These are phyloP conservation scores for Geranomyces michiganensis DNA, from an alignment of 192 early-diverging fungal species.

Conservation along the genomic window DNA sequence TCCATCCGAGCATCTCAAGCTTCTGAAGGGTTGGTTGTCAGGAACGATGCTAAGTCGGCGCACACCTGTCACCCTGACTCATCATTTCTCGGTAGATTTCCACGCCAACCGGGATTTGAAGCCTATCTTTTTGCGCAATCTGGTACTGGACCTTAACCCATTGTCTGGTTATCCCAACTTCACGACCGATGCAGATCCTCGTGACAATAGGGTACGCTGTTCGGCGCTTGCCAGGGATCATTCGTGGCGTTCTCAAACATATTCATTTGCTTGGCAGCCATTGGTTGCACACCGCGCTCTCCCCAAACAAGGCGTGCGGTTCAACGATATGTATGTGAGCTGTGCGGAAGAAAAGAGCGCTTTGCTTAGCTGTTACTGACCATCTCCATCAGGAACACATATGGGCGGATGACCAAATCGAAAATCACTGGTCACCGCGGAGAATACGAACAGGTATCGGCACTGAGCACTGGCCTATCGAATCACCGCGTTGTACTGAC, in stretches of 20 bases:
- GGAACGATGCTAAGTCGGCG: neutral
- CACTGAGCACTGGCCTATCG: neutral
- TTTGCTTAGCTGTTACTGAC: neutral
- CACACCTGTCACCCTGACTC: neutral
- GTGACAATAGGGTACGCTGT: slow-evolving; percentile 35
- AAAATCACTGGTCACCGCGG: neutral
- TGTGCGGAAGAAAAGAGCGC: too few relatives aligned
- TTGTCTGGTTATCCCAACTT: slow-evolving; percentile 45
- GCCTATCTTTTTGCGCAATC: slow-evolving; percentile 53
- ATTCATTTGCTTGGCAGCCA: slow-evolving; percentile 24
- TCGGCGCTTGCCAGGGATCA: neutral
- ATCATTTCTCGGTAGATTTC: slow-evolving; percentile 39
- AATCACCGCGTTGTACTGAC: too few relatives aligned
- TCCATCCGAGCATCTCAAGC: slow-evolving; percentile 58
- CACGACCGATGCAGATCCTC: slow-evolving; percentile 25
- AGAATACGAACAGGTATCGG: neutral
- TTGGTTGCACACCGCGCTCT: slow-evolving; percentile 36
- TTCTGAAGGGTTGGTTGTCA: slow-evolving; percentile 54
- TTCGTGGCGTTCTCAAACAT: neutral
- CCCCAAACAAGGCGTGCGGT: slow-evolving; percentile 38
- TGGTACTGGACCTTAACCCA: slow-evolving; percentile 41
- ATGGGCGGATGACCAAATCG: neutral
- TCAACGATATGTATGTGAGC: slow-evolving; percentile 50
- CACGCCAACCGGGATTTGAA: slow-evolving; percentile 50
- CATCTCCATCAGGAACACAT: neutral